Percentiles rank a stretch among this genome's conserved stretches.
phyloP scores from a whole-genome alignment of 352 stramenopile species.

The Pythium guiyangense region DNA sequence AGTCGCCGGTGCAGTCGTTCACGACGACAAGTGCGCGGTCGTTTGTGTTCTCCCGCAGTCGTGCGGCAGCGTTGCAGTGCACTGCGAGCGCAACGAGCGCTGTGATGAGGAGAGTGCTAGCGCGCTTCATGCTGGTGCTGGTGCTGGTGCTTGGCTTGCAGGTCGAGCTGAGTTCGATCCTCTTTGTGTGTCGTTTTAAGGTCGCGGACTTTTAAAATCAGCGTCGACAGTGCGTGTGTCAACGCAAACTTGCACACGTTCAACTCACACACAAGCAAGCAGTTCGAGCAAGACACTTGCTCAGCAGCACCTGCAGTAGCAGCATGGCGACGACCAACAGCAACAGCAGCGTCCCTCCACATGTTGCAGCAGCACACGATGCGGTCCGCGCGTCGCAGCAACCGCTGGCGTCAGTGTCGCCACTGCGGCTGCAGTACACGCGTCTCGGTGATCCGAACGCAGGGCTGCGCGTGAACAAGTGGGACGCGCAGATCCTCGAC shows the following conservation, averaged over 20 bases:
- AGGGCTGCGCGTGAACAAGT: constrained; percentile 78
- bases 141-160: no score
- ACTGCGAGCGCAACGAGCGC: constrained; percentile 15
- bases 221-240: no score
- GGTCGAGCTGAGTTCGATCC: no score
- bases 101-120: constrained; percentile 4
- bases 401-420: background rate
- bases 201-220: no score
- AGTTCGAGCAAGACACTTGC: background rate
- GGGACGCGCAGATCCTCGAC: constrained; percentile 79
- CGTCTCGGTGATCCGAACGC: constrained; percentile 34
- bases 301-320: background rate
- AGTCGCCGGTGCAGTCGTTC: constrained; percentile 10
- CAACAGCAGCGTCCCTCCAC: constrained; percentile 17
- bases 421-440: constrained; percentile 26
- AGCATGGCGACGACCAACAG: constrained; percentile 6
- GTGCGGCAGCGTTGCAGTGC: background rate
- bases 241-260: no score
- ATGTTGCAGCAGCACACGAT: constrained; percentile 27
- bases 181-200: no score
- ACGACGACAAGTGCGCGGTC: constrained; percentile 8
- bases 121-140: constrained; percentile 9
- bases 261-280: no score
- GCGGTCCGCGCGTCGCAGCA: constrained; percentile 33
- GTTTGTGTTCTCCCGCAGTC: constrained; percentile 1